Percentiles rank a stretch among this genome's conserved stretches.
These are phyloP conservation scores for Bipolaris zeicola DNA, from an alignment of 2,329 filamentous ascomycete genomes.

Conservation along the genomic window DNA sequence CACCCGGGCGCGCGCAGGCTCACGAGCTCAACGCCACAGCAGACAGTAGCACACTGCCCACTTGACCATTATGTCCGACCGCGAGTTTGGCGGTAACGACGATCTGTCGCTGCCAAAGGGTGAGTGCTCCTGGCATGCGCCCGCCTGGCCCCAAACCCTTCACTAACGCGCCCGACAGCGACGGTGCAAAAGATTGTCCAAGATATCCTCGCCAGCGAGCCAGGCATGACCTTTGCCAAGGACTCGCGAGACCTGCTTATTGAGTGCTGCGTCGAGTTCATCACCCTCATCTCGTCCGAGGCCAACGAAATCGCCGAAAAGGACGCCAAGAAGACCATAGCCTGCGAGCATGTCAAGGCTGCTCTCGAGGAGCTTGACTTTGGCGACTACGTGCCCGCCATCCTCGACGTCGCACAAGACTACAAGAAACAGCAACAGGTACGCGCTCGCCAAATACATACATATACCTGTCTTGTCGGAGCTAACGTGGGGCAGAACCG, in stretches of 20 bases:
- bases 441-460: constrained; percentile 42
- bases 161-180: constrained; percentile 50
- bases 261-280: constrained; percentile 98
- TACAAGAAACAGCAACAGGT: constrained; percentile 95
- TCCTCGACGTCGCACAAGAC: constrained; percentile 83
- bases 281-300: constrained; percentile 96
- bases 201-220: constrained; percentile 81
- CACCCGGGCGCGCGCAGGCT: neutral
- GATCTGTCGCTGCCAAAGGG: constrained; percentile 51
- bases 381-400: constrained; percentile 85
- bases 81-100: constrained; percentile 52
- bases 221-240: constrained; percentile 86
- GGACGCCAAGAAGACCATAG: constrained; percentile 98
- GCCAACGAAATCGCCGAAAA: constrained; percentile 99
- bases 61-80: constrained; percentile 47
- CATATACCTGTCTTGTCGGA: neutral
- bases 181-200: constrained; percentile 85
- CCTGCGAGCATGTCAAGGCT: constrained; percentile 95
- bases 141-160: neutral
- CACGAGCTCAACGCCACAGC: constrained; percentile 10
- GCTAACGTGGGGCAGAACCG: constrained; percentile 66
- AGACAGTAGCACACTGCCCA: constrained; percentile 17
- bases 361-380: constrained; percentile 93
- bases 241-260: constrained; percentile 95
- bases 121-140: constrained; percentile 20